Evolutionary conservation across 805 yeast genomes (phyloP).

Genomic region (Citeromyces nyonsensis): DNA sequence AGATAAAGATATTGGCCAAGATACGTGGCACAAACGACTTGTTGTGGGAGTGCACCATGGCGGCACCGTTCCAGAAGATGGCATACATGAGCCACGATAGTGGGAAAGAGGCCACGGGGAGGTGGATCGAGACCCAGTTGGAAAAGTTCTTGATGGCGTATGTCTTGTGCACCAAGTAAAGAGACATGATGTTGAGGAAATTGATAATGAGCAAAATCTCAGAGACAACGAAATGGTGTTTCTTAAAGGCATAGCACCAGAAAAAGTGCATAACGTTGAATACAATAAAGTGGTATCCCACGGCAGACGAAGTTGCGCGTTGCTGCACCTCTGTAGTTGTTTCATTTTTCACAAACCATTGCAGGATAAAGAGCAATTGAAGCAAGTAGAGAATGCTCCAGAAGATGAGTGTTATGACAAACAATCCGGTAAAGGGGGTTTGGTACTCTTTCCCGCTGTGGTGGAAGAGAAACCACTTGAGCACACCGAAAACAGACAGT

Average conservation of each 20-base stretch:
- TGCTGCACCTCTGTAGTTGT: constrained; percentile 10
- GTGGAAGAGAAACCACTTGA: constrained; percentile 42
- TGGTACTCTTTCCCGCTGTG: constrained; percentile 24
- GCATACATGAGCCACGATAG: constrained; percentile 61
- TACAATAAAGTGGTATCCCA: constrained; percentile 47
- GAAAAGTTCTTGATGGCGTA: constrained; percentile 32
- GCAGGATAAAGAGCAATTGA: constrained; percentile 35
- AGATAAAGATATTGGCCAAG: constrained; percentile 57
- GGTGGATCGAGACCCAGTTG: constrained; percentile 44
- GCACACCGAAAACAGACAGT: constrained; percentile 38
- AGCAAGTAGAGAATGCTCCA: constrained; percentile 39
- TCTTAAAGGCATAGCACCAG: constrained; percentile 52
- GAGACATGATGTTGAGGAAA: constrained; percentile 37
- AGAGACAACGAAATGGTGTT: constrained; percentile 38
- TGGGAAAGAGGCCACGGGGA: constrained; percentile 56
- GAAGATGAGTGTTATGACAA: constrained; percentile 30
- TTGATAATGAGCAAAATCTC: constrained; percentile 46
- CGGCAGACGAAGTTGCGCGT: constrained; percentile 16
- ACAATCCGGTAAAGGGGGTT: constrained; percentile 60
- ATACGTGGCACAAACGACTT: constrained; percentile 40
- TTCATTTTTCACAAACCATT: constrained; percentile 18
- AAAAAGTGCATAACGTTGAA: constrained; percentile 44
- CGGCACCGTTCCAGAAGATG: constrained; percentile 79
- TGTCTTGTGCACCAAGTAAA: constrained; percentile 47
- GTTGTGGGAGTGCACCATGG: constrained; percentile 46